phyloP scores from a whole-genome alignment of 169 alveolate genomes.

The Neospora caninum region DNA sequence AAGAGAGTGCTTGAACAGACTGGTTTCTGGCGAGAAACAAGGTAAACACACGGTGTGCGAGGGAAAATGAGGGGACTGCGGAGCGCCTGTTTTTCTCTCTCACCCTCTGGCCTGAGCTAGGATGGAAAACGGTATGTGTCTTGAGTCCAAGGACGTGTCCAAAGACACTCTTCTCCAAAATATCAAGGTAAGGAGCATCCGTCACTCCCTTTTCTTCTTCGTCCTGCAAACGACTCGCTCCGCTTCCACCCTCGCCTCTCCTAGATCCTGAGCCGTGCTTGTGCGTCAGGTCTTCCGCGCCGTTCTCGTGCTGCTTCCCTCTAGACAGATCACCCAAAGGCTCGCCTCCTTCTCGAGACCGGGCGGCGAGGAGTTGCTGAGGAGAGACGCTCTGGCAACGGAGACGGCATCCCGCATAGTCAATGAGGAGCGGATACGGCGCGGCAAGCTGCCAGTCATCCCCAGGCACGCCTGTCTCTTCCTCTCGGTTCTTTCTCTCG shows the following conservation, averaged over 20 bases:
- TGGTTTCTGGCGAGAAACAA: no score
- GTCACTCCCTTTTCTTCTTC: no score
- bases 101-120: not conserved
- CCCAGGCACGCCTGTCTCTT: not conserved
- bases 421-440: not conserved
- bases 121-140: not conserved
- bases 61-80: not conserved
- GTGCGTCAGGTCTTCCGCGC: not conserved
- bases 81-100: not conserved
- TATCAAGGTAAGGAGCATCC: no score
- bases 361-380: not conserved
- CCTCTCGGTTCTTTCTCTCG: no score
- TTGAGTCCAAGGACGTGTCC: not conserved
- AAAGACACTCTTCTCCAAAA: not conserved
- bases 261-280: no score
- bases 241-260: not conserved
- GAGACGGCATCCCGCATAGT: not conserved
- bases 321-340: not conserved
- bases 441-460: not conserved
- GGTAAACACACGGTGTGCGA: no score
- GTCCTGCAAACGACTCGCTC: not conserved
- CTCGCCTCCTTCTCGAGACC: not conserved
- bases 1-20: no score
- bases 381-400: not conserved
- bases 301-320: not conserved